Conservation (phyloP, 441 rosid species). For the Raphanus hybrid region DNA sequence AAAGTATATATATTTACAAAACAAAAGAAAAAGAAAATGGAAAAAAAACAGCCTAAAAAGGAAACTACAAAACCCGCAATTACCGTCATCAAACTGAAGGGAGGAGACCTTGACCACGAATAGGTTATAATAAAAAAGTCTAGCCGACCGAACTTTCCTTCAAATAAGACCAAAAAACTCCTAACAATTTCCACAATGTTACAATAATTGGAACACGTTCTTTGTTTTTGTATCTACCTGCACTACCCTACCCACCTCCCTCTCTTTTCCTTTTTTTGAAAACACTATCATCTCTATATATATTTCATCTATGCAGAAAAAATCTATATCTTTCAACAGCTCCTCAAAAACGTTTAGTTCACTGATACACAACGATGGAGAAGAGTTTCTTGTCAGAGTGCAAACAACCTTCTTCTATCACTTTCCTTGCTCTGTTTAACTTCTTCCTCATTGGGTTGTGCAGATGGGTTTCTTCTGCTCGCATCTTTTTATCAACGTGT, state of each 20-base stretch:
- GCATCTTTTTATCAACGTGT: slow-evolving; percentile 25
- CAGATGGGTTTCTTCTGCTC: slow-evolving; percentile 39
- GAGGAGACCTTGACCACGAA: no score
- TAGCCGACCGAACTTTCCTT: background rate
- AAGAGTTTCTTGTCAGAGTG: slow-evolving; percentile 3
- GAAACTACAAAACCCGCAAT: no score
- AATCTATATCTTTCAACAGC: slow-evolving; percentile 6
- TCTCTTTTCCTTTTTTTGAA: background rate
- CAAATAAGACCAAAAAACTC: background rate
- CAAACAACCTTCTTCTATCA: slow-evolving; percentile 31
- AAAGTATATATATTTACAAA: no score
- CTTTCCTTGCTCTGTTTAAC: slow-evolving; percentile 27
- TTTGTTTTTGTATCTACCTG: background rate
- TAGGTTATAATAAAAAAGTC: background rate
- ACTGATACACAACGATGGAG: slow-evolving; percentile 22
- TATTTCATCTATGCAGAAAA: background rate
- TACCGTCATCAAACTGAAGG: no score
- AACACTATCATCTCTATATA: background rate
- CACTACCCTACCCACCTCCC: background rate
- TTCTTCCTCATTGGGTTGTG: slow-evolving; percentile 22
- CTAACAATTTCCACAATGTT: background rate
- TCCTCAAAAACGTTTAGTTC: slow-evolving; percentile 8
- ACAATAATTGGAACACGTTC: background rate
- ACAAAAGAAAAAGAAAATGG: no score
- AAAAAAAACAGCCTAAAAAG: no score